Percentiles rank a stretch among this genome's conserved stretches.
phyloP scores from a whole-genome alignment of 2,329 filamentous ascomycete species.

The Diaporthe citri region DNA sequence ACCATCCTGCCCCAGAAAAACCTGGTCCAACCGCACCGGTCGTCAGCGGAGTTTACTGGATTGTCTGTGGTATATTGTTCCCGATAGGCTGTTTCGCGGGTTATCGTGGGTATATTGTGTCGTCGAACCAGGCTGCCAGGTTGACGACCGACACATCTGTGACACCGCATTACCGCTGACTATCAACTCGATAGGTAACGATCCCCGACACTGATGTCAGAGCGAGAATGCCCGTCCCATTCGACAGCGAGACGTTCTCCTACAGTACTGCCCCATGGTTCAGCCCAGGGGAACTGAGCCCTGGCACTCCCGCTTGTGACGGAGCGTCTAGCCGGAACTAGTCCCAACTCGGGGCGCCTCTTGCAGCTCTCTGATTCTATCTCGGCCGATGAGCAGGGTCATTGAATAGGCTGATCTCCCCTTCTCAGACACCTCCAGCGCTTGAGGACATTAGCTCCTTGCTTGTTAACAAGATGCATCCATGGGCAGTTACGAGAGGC shows the following conservation, averaged over 20 bases:
- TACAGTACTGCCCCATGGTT: neutral
- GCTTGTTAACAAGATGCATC: neutral
- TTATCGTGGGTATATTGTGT: slow-evolving; percentile 28
- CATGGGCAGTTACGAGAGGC: neutral
- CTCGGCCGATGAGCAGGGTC: slow-evolving; percentile 33
- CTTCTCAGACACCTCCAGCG: neutral
- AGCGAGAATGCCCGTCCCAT: neutral
- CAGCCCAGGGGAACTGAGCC: slow-evolving; percentile 21
- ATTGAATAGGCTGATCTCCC: slow-evolving; percentile 28
- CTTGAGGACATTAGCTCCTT: neutral
- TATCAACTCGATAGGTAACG: slow-evolving; percentile 6
- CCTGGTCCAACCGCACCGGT: neutral
- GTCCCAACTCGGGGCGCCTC: slow-evolving; percentile 26
- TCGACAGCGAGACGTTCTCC: slow-evolving; percentile 4
- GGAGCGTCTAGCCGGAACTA: slow-evolving; percentile 39
- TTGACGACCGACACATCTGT: neutral
- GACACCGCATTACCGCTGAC: slow-evolving; percentile 2
- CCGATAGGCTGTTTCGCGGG: slow-evolving; percentile 20
- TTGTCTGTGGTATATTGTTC: neutral
- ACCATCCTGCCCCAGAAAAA: neutral
- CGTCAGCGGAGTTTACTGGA: neutral
- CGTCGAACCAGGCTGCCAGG: slow-evolving; percentile 2
- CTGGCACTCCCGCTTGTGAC: slow-evolving; percentile 32
- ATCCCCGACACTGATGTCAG: slow-evolving; percentile 32
- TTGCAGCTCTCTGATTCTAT: slow-evolving; percentile 6